Evolutionary conservation across 2,329 filamentous ascomycete genomes (phyloP).

Genomic region (Diaporthe sp.): DNA sequence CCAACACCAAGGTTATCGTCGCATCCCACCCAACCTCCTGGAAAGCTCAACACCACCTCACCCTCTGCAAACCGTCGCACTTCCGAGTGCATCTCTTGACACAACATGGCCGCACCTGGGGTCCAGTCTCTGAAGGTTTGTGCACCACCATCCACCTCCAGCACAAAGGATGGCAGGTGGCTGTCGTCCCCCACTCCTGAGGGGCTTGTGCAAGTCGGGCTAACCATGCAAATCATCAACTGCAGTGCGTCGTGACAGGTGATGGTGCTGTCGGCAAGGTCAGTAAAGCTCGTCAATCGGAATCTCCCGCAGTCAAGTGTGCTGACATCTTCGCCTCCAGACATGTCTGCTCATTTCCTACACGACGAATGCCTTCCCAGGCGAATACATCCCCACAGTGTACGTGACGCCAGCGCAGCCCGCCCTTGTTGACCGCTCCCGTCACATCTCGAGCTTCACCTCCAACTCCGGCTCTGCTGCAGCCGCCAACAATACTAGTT

Average conservation of each 20-base stretch:
- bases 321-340: conserved; percentile 59
- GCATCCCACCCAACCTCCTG: conserved; percentile 24
- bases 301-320: conserved; percentile 43
- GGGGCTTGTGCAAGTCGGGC: conserved; percentile 42
- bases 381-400: conserved; percentile 99
- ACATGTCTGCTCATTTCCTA: conserved; percentile 99
- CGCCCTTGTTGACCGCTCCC: conserved; percentile 32
- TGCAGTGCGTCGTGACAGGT: conserved; percentile 96
- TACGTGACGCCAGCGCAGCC: conserved; percentile 51
- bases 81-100: conserved; percentile 38
- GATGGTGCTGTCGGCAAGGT: conserved; percentile 99
- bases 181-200: conserved; percentile 18
- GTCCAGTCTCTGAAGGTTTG: conserved; percentile 93
- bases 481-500: not conserved
- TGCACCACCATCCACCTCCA: conserved; percentile 34
- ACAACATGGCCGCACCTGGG: conserved; percentile 83
- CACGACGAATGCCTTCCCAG: conserved; percentile 99
- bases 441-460: conserved; percentile 34
- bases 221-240: conserved; percentile 48
- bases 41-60: conserved; percentile 34
- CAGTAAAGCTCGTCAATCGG: conserved; percentile 47
- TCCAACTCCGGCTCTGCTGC: conserved; percentile 6
- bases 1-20: conserved; percentile 27
- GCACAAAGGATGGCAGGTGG: conserved; percentile 7
- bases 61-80: conserved; percentile 8